Evolutionary conservation across 768 basidiomycete species (phyloP).

Genomic region (Crassisporium funariophilum): DNA sequence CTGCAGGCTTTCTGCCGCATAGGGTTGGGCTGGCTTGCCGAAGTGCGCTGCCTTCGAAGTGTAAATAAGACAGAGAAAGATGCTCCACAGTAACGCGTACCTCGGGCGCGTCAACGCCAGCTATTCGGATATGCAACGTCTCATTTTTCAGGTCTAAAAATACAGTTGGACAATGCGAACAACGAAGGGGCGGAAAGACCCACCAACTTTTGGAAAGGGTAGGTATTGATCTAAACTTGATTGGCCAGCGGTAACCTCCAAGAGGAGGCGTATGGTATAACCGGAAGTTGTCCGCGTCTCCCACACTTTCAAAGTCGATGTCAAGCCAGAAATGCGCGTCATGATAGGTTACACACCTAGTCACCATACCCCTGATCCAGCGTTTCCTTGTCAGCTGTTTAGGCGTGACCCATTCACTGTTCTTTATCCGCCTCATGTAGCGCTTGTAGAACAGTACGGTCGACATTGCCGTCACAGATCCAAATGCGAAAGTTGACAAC

Average conservation of each 20-base stretch:
- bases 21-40: constrained; percentile 77
- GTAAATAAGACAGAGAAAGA: background rate
- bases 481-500: constrained; percentile 42
- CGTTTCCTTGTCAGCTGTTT: constrained; percentile 54
- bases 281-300: constrained; percentile 87
- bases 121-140: constrained; percentile 86
- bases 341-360: constrained; percentile 50
- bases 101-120: constrained; percentile 94
- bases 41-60: constrained; percentile 71
- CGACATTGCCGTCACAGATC: constrained; percentile 37
- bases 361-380: constrained; percentile 82
- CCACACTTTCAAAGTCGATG: constrained; percentile 52
- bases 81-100: constrained; percentile 35
- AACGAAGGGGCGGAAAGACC: background rate
- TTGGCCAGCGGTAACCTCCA: constrained; percentile 68
- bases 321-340: background rate
- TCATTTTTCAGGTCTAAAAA: constrained; percentile 69
- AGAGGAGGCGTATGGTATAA: constrained; percentile 84
- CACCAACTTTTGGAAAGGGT: constrained; percentile 52
- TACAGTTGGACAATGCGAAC: constrained; percentile 1
- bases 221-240: constrained; percentile 71
- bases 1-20: constrained; percentile 67
- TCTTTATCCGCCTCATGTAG: constrained; percentile 61
- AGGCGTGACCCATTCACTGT: constrained; percentile 71
- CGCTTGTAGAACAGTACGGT: constrained; percentile 44